Conservation (phyloP, 139 green algal species). For the Tetradesmus lagerheimii region DNA sequence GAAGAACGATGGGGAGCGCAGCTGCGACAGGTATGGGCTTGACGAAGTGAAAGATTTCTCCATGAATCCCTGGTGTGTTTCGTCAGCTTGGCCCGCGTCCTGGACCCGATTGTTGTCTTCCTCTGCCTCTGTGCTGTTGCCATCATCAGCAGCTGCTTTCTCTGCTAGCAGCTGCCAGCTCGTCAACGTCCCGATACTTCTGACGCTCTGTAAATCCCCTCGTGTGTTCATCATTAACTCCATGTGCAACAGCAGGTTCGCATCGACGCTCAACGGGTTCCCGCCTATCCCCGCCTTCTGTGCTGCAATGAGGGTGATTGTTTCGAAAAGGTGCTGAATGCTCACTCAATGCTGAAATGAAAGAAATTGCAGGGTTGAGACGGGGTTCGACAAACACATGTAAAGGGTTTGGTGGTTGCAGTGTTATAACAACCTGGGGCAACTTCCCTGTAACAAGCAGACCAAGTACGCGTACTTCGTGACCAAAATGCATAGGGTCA, state of each 20-base stretch:
- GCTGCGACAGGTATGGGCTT: neutral
- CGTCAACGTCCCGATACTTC: constrained; percentile 31
- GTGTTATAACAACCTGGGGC: no score
- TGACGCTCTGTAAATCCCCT: neutral
- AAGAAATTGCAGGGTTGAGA: no score
- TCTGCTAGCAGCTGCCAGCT: constrained; percentile 41
- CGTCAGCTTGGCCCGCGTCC: no score
- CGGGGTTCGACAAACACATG: no score
- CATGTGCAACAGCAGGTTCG: neutral
- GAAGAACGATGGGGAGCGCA: constrained; percentile 16
- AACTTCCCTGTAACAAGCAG: no score
- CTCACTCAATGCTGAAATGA: no score
- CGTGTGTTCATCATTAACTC: neutral
- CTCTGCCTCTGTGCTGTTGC: neutral
- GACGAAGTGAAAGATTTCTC: neutral
- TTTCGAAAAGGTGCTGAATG: no score
- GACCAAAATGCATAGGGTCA: no score
- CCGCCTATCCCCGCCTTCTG: neutral
- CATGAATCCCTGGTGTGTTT: neutral
- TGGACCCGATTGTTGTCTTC: neutral
- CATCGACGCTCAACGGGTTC: neutral
- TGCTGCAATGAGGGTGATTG: neutral
- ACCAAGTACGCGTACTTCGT: no score
- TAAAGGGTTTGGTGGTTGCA: no score
- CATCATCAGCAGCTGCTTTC: neutral